Percentiles rank a stretch among this genome's conserved stretches.
phyloP scores from a whole-genome alignment of 164 flowering plant species.

The Liriodendron chinense region DNA sequence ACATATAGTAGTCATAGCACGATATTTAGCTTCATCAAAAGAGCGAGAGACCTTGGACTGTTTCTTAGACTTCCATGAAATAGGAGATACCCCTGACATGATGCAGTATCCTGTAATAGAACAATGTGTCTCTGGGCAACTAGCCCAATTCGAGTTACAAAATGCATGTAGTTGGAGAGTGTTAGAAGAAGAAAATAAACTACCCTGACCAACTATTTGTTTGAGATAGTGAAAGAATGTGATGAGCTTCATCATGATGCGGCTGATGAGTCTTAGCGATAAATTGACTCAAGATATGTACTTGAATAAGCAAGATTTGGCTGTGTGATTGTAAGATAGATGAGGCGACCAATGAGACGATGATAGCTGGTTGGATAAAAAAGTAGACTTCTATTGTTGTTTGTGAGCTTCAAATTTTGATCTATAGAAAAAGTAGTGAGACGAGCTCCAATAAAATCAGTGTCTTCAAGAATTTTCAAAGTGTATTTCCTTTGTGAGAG shows the following conservation, averaged over 20 bases:
- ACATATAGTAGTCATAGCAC: neutral
- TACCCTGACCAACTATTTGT: neutral
- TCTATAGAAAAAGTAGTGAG: neutral
- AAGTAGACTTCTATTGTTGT: neutral
- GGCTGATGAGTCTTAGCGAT: neutral
- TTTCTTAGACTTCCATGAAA: constrained; percentile 7
- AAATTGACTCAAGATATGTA: neutral
- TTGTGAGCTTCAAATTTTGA: neutral
- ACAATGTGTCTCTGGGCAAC: neutral
- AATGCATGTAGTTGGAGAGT: neutral
- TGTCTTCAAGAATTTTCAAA: too few species aligned
- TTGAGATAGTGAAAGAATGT: neutral
- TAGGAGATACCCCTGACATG: neutral
- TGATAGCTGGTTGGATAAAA: neutral
- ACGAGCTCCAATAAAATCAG: too few species aligned
- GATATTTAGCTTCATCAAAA: neutral
- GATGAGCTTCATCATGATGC: neutral
- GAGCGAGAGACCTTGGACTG: neutral
- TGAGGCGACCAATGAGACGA: neutral
- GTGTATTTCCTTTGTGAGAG: too few species aligned
- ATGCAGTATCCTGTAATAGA: neutral
- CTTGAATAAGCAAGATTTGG: neutral
- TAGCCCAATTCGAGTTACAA: constrained; percentile 1
- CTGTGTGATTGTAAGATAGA: neutral
- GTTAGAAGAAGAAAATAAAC: neutral